These are phyloP conservation scores for Phytophthora citrophthora DNA, from an alignment of 352 stramenopile species.

Conservation along the genomic window DNA sequence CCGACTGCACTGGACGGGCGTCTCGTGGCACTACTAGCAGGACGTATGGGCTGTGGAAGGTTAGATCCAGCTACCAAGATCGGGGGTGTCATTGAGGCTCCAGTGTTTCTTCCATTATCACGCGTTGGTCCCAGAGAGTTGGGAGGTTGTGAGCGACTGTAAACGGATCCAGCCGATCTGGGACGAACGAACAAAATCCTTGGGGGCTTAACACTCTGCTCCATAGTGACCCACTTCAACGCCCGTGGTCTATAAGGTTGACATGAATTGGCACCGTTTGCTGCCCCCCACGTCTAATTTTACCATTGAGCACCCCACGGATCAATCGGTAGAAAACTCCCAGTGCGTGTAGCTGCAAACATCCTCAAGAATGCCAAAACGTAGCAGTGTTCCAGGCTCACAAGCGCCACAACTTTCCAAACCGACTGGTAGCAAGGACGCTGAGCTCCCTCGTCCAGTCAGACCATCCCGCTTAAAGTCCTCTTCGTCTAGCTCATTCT, in stretches of 20 bases:
- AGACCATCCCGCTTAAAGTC: slow-evolving; percentile 16
- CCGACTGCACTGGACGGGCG: slow-evolving; percentile 28
- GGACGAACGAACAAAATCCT: slow-evolving; percentile 37
- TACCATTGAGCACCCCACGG: not conserved
- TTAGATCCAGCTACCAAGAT: slow-evolving; percentile 15
- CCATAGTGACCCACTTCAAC: slow-evolving; percentile 6
- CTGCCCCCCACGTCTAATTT: not conserved
- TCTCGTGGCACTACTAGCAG: slow-evolving; percentile 7
- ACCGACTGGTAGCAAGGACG: slow-evolving; percentile 13
- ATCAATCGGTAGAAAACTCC: not conserved
- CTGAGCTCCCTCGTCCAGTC: slow-evolving; percentile 12
- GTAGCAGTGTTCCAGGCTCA: not conserved
- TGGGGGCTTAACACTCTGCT: slow-evolving; percentile 23
- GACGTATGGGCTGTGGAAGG: slow-evolving; percentile 9
- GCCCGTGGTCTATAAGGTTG: no score
- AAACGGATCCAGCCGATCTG: slow-evolving; percentile 25
- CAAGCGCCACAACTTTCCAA: slow-evolving; percentile 23
- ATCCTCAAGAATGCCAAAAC: slow-evolving; percentile 26
- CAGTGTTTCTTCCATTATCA: not conserved
- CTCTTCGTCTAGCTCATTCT: slow-evolving; percentile 10
- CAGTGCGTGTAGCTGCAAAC: not conserved
- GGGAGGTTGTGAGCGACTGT: not conserved
- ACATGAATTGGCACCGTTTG: not conserved
- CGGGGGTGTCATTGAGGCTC: not conserved
- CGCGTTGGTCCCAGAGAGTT: not conserved